Evolutionary conservation across 202 grass and related monocot species (phyloP), one percentile per base, ranked within the genome.

Genomic region (Alloteropsis angusta): DNA sequence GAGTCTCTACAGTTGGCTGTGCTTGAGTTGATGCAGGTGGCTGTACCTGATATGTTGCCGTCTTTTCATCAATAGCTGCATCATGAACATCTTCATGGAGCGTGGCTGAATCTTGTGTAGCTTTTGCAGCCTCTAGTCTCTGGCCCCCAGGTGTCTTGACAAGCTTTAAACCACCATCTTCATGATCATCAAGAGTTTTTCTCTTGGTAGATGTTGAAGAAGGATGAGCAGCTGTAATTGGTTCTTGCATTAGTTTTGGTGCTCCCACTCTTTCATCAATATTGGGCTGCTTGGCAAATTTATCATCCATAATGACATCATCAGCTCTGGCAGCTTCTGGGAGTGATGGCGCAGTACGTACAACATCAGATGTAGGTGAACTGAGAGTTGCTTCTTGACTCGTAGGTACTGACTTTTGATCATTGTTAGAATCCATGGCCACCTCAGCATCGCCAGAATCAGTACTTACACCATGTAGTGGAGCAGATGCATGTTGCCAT

Each of bases 181-280:
- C 66, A 55, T n/a, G 65, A 64, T 7, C 64, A 62, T 77, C 44
- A 53, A 34, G 65, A 79, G 6, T 57, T 72, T 15, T 72, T 69
- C 28, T 45, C 19, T 52, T 56, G 39, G 68, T 73, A 73, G 38
- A 14, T 58, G 53, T 39, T 47, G 75, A 79, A 85, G 28, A 42
- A 65, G 67, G 67, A 48, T 12, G 83, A 79, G 38, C 26, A 73
- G 63, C 46, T 62, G 23, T 43, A 58, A 43, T 44, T 57, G 19
- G 67, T 79, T 30, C 23, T 46, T 85, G 82, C 23, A 72, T 79
- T 78, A 72, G 65, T 54, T 71, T 76, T 18, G 65, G 65, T 49
- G 41, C 18, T 34, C 65, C 55, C 26, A 42, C 37, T 23, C 46
- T 64, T 39, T 66, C 59, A 64, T 37, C 44, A 47, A 32, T 48